A percentile compares a stretch with the other conserved stretches of the same genome.
phyloP scores from a whole-genome alignment of 306 rosid genomes.

The Hylodesmum podocarpum region DNA sequence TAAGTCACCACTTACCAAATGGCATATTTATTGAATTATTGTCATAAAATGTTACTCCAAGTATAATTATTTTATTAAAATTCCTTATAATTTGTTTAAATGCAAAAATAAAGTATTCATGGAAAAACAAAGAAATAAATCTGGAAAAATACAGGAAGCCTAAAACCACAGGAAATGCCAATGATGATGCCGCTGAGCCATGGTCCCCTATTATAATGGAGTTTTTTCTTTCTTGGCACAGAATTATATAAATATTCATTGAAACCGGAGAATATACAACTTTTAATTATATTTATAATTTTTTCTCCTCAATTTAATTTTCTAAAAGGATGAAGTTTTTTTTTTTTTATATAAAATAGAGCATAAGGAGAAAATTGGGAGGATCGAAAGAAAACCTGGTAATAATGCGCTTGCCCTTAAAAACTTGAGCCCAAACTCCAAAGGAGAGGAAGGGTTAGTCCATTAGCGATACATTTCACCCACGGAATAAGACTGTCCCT shows the following conservation, averaged over 20 bases:
- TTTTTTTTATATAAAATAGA: no score
- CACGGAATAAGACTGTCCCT: neutral
- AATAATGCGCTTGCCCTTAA: neutral
- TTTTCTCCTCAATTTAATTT: no score
- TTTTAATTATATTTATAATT: no score
- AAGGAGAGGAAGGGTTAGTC: neutral
- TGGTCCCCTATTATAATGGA: neutral
- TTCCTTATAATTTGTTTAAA: neutral
- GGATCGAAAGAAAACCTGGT: no score
- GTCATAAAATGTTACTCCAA: no score
- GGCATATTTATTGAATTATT: no score
- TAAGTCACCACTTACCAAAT: no score
- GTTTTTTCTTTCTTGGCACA: no score
- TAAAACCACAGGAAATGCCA: neutral
- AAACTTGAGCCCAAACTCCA: neutral
- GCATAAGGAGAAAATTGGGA: no score
- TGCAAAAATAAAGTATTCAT: neutral
- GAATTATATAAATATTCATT: no score
- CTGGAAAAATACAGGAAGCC: neutral
- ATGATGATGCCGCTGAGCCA: neutral
- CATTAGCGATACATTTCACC: neutral
- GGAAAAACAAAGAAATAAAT: neutral
- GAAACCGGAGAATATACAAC: no score
- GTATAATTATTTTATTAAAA: neutral
- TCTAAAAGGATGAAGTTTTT: no score